Evolutionary conservation across 495 filamentous ascomycete species (phyloP), one percentile per base, ranked within the genome.

Genomic region (Parachaetomium inaequale): DNA sequence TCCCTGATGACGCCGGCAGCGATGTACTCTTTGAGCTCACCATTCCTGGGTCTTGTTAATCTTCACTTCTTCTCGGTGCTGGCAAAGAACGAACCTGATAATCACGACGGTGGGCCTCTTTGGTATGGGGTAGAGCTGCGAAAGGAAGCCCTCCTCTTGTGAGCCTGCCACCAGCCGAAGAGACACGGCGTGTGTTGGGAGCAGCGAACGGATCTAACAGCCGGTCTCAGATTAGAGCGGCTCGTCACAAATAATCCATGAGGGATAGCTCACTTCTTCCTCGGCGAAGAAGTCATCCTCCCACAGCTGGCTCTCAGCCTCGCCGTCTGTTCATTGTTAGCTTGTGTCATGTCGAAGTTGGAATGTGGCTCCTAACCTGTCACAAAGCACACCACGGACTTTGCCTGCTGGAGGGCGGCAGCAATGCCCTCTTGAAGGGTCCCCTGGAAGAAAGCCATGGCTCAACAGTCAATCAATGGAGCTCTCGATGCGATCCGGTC

Each of bases 341-440:
- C 29, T 43, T 43, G 21, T 49, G 32, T 34, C 3, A 29, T 23
- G 11, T 4, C 4, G 25, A n/a, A 32, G 34, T 10, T 29, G 8
- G 43, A 7, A 6, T 17, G 25, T 26, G 47, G 46, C 4, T 36
- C 17, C 70, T 59, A 43, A 82, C 81, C 79, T 63, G 83, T 81
- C 43, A 82, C 76, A 58, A 79, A 70, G 70, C 82, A 79, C 3
- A 80, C 68, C 8, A 81, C 74, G 26, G 74, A 73, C 51, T 76
- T 79, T 2, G 70, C 68, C 69, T 90, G 76, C 53, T 83, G 82
- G 12, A 97, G 75, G 21, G 94, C 91, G 25, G 82, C 73, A 7
- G 81, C 77, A 66, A 98, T 93, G 51, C 90, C 93, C 55, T 86
- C 84, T 67, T 93, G 86, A 7, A 96, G 75, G 61, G 82, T 84